These are phyloP conservation scores for Gypsophila paniculata DNA, from an alignment of 179 eudicot species.

Conservation along the genomic window DNA sequence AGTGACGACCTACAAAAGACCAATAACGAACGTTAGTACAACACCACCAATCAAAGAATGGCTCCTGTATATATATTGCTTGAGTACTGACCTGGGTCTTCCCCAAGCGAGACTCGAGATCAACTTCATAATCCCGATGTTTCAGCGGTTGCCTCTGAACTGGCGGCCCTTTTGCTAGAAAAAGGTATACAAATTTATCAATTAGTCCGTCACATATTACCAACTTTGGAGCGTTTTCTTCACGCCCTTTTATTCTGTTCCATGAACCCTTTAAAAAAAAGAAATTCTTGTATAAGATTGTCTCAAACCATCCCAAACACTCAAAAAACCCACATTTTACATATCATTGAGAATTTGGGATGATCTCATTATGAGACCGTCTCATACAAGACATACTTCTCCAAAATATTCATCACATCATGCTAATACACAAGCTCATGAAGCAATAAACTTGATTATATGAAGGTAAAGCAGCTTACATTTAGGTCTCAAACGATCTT, in stretches of 20 bases:
- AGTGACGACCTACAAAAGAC: slow-evolving; percentile 69
- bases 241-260: neutral
- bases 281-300: neutral
- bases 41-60: neutral
- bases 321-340: neutral
- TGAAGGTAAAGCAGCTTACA: slow-evolving; percentile 34
- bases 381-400: neutral
- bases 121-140: slow-evolving; percentile 96
- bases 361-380: neutral
- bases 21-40: slow-evolving; percentile 2
- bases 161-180: slow-evolving; percentile 85
- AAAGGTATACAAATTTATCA: neutral
- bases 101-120: slow-evolving; percentile 93
- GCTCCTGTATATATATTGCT: too few species aligned
- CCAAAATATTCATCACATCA: neutral
- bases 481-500: slow-evolving; percentile 53
- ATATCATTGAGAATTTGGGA: neutral
- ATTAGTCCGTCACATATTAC: neutral
- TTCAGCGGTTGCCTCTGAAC: slow-evolving; percentile 92
- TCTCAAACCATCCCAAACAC: neutral
- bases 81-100: slow-evolving; percentile 73
- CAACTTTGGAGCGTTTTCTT: neutral
- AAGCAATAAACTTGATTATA: neutral
- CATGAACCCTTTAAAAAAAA: neutral
- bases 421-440: neutral